Base-by-base conservation (phyloP, 441 rosid genomes). In the Mallotus repandus region DNA sequence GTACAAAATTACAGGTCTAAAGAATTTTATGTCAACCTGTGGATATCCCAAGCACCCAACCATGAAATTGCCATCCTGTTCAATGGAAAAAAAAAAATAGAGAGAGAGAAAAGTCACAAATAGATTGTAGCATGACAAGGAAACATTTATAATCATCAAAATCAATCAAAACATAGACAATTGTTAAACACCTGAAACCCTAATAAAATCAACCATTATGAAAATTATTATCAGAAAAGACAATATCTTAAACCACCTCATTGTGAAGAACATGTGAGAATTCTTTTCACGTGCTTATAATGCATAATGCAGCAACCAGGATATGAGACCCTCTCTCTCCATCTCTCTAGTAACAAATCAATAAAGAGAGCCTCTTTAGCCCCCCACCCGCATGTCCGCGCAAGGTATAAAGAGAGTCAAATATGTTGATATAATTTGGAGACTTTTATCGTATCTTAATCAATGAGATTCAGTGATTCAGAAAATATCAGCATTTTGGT, bases 1-100 rank as follows among this genome's bases (percentile, higher is more conserved):
- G 4, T 35, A n/a, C 2, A 61, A 19, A 58, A 67, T 56, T 49
- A 76, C 45, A 74, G 16, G 38, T 55, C 35, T 15, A 67, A 56
- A 29, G 10, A 49, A 29, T 73, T 66, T 53, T 14, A 50, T 46
- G 73, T 85, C 56, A 78, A 94, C 99, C 94, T 91, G 93, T 11
- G 99, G 99, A 81, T 53, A 96, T 62, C 93, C 87, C 74, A 82
- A 77, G 88, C 99, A 96, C 64, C 99, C 97, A 79, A 96, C 99
- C 97, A 96, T 89, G 81, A 88, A 93, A 80, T 90, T 90, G 69
- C 97, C 94, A 80, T 90, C 98, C 99, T 94, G 87, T 79, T 72
- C 55, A 74, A 64, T 77, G 22, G 41, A 56, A 68, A 61, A 61
- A 63, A 64, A 29, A 29, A 29, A 29, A 29, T 1, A 29, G 32